phyloP scores from a whole-genome alignment of 768 basidiomycete species.

The Hericium rajendrae region DNA sequence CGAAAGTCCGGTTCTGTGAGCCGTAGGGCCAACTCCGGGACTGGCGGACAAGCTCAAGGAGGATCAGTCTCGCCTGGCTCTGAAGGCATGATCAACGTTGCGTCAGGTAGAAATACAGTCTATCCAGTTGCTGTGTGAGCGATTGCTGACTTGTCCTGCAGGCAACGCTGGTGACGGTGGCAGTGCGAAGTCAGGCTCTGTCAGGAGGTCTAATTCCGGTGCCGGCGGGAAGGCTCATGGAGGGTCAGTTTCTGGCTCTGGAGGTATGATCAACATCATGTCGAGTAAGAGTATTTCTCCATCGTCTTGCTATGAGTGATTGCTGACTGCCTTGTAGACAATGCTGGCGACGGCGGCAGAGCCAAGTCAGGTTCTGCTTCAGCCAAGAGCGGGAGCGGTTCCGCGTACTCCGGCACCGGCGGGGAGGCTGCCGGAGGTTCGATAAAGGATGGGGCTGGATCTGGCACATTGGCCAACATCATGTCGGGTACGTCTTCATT shows the following conservation, averaged over 20 bases:
- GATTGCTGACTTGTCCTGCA: not conserved
- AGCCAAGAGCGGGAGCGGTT: slow-evolving; percentile 12
- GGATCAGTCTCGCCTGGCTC: not conserved
- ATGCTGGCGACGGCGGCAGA: slow-evolving; percentile 14
- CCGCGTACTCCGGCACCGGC: slow-evolving; percentile 18
- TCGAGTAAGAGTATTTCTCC: slow-evolving; percentile 7
- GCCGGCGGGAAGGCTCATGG: slow-evolving; percentile 11
- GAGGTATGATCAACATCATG: slow-evolving; percentile 3
- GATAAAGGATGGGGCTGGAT: slow-evolving; percentile 7
- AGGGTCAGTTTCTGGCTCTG: slow-evolving; percentile 1
- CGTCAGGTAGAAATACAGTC: not conserved
- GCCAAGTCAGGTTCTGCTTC: not conserved
- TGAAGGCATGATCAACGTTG: not conserved
- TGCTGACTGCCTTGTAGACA: slow-evolving; percentile 2
- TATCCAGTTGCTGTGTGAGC: not conserved
- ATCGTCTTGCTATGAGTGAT: not conserved
- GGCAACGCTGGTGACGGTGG: not conserved
- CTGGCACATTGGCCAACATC: slow-evolving; percentile 15
- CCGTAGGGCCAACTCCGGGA: not conserved
- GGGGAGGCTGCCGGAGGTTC: slow-evolving; percentile 22
- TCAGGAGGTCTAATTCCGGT: slow-evolving; percentile 3
- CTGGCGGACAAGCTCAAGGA: not conserved
- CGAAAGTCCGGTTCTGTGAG: not conserved
- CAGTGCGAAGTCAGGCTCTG: not conserved
- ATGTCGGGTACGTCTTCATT: slow-evolving; percentile 19